Conservation (phyloP, 441 rosid genomes). For the Corymbia calophylla region DNA sequence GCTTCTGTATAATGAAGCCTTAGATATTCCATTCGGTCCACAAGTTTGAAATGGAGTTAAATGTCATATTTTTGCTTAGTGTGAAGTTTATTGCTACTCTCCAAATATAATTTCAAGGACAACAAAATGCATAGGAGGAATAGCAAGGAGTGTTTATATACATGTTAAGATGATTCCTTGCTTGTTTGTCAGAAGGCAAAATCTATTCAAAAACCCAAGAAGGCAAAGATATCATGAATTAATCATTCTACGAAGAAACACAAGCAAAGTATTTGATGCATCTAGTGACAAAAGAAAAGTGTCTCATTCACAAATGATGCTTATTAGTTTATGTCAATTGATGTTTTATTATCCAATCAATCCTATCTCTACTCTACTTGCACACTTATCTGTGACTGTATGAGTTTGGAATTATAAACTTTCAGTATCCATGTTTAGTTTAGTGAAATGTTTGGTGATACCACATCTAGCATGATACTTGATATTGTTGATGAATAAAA, state of each 20-base stretch:
- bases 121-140: background rate
- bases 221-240: accelerated
- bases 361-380: background rate
- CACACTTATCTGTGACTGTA: accelerated
- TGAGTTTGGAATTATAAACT: background rate
- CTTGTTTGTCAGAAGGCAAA: accelerated
- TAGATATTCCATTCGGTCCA: accelerated
- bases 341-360: background rate
- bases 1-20: background rate
- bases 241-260: accelerated
- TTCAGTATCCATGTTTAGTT: background rate
- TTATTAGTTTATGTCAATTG: background rate
- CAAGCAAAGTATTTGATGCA: background rate
- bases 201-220: accelerated
- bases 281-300: background rate
- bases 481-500: background rate
- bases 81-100: background rate
- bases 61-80: background rate
- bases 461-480: background rate
- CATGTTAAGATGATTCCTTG: background rate
- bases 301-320: background rate
- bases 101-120: accelerated
- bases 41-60: accelerated
- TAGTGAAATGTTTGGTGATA: background rate
- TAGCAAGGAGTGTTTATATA: accelerated